phyloP scores from a whole-genome alignment of 2,329 filamentous ascomycete species.

The Emergomyces pasteurianus region DNA sequence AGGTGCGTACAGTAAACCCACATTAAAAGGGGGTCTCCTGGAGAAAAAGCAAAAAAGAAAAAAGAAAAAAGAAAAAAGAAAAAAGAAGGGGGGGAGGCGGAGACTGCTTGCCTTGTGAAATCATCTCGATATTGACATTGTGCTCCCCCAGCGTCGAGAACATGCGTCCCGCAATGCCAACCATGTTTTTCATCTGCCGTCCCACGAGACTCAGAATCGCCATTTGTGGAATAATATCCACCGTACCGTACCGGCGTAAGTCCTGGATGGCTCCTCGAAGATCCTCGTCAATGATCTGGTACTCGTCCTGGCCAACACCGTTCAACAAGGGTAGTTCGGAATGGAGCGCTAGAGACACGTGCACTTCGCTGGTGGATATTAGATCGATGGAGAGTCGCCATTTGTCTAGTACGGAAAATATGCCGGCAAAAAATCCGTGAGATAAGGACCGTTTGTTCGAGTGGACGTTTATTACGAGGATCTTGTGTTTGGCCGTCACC shows the following conservation, averaged over 20 bases:
- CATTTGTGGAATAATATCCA: slow-evolving; percentile 85
- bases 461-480: slow-evolving; percentile 94
- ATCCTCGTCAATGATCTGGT: slow-evolving; percentile 49
- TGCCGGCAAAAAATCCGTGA: slow-evolving; percentile 87
- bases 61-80: no score
- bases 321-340: slow-evolving; percentile 51
- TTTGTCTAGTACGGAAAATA: slow-evolving; percentile 82
- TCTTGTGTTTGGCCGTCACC: slow-evolving; percentile 94
- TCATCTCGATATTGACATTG: slow-evolving; percentile 98
- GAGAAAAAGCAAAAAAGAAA: no score
- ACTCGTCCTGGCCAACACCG: slow-evolving; percentile 36
- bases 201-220: slow-evolving; percentile 91
- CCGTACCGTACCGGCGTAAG: slow-evolving; percentile 69
- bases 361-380: slow-evolving; percentile 92
- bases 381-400: slow-evolving; percentile 85
- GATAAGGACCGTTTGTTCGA: slow-evolving; percentile 94
- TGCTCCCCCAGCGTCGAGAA: slow-evolving; percentile 89
- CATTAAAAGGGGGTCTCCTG: neutral
- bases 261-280: slow-evolving; percentile 55
- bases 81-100: slow-evolving; percentile 3
- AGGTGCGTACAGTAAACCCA: neutral
- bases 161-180: slow-evolving; percentile 85
- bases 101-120: slow-evolving; percentile 67
- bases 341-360: slow-evolving; percentile 94
- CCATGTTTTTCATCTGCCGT: slow-evolving; percentile 95